Base-by-base conservation (phyloP, 163 green algal species). In the Smithsoniella earleae region DNA sequence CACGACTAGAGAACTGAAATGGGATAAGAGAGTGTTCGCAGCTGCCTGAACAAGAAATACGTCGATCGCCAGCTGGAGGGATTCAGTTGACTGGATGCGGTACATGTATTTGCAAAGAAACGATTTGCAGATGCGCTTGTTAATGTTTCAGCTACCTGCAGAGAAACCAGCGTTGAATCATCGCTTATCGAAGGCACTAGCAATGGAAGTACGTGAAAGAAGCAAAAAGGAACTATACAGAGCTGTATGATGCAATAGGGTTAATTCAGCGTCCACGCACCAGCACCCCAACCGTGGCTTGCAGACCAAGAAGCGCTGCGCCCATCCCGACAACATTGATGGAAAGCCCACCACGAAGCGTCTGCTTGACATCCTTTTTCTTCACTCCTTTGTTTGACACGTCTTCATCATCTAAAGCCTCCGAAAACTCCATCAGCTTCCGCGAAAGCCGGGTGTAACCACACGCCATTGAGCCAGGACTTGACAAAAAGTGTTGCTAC, bases 131-230 rank as follows among this genome's bases (percentile, higher is more conserved):
- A 90, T 6, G 90, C 88, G 55, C 87, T 93, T 58, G 85, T 91
- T 43, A 97, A 81, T 3, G 91, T 97, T 78, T 97, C 96, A 62
- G 91, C 91, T 37, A 97, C 89, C 62, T 96, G 86, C 74, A 96
- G 77, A 2, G 89, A 89, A 3, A 95, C 87, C 16, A 74, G 52
- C 10, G 84, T 92, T 30, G 40, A 69, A n/a, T 38, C 20, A n/a
- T n/a, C n/a, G n/a, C n/a, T n/a, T n/a, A n/a, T n/a, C n/a, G n/a
- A n/a, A n/a, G n/a, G n/a, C n/a, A n/a, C n/a, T n/a, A n/a, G n/a
- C n/a, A n/a, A n/a, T n/a, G n/a, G 33, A 40, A 13, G 52, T 22
- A 33, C 33, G 25, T 65, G 20, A 65, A 65, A 36, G 25, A 65
- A n/a, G n/a, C n/a, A 22, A 65, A 36, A 30, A 36, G 6, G 6